Conservation (phyloP, 805 yeast species). For the Candida vartiovaarae region DNA sequence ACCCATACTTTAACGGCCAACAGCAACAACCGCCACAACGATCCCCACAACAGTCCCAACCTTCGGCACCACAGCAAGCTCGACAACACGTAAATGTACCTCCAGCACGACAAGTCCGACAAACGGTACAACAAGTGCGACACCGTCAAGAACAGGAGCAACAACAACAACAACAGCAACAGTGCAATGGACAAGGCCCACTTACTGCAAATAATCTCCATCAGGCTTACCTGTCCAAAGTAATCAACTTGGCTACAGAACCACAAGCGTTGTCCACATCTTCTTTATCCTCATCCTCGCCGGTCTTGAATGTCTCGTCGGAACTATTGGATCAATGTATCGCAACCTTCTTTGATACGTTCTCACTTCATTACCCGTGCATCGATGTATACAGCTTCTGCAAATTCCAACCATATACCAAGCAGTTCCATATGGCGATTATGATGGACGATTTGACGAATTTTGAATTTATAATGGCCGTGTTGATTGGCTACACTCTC, state of each 20-base stretch:
- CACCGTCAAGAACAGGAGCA: neutral
- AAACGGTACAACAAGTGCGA: no score
- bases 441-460: constrained; percentile 20
- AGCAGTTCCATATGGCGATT: neutral
- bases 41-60: constrained; percentile 1
- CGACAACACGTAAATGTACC: no score
- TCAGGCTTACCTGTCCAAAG: constrained; percentile 5
- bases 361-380: constrained; percentile 6
- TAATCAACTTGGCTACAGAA: neutral
- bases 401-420: constrained; percentile 23
- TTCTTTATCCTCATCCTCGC: constrained; percentile 2
- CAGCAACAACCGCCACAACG: neutral
- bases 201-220: constrained; percentile 4
- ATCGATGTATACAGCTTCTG: constrained; percentile 5
- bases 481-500: constrained; percentile 49
- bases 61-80: neutral
- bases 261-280: constrained; percentile 1
- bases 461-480: constrained; percentile 44
- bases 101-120: no score
- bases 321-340: constrained; percentile 23
- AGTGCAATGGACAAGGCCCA: neutral
- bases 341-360: constrained; percentile 34
- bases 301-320: neutral
- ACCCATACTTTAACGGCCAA: neutral
- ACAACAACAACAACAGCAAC: neutral